phyloP scores from a whole-genome alignment of 768 basidiomycete species.

The Exidia glandulosa region DNA sequence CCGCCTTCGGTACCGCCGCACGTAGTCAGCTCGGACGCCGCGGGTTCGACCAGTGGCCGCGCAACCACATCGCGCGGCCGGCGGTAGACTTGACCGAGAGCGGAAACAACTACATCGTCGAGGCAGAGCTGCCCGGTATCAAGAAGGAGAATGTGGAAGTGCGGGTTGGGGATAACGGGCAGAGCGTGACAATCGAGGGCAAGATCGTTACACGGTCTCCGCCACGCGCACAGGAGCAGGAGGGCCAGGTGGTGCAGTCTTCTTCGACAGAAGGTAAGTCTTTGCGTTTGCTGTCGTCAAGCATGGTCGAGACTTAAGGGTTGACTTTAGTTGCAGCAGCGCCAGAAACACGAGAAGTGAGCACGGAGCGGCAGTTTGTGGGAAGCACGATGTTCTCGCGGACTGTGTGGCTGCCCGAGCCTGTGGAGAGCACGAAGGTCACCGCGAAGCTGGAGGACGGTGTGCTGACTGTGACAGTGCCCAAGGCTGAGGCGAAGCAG shows the following conservation, averaged over 20 bases:
- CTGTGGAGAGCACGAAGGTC: constrained; percentile 47
- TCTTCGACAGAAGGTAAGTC: not conserved
- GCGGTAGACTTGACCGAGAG: constrained; percentile 61
- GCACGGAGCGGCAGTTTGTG: constrained; percentile 47
- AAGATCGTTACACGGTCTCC: constrained; percentile 28
- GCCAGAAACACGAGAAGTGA: not conserved
- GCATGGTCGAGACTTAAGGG: not conserved
- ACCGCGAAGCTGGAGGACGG: constrained; percentile 59
- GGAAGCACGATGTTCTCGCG: constrained; percentile 48
- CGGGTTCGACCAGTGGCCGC: constrained; percentile 43
- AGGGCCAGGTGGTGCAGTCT: constrained; percentile 12
- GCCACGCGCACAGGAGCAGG: constrained; percentile 4
- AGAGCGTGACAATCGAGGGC: constrained; percentile 64
- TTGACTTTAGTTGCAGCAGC: not conserved
- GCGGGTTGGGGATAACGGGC: constrained; percentile 56
- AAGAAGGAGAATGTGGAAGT: constrained; percentile 68
- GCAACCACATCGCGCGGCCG: constrained; percentile 24
- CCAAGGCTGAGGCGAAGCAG: constrained; percentile 47
- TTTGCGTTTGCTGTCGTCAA: not conserved
- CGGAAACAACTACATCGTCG: constrained; percentile 51
- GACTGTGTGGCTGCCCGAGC: constrained; percentile 60
- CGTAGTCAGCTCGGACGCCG: constrained; percentile 8
- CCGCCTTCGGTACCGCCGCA: constrained; percentile 11
- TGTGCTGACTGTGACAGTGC: constrained; percentile 49
- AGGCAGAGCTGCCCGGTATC: constrained; percentile 71